These are phyloP conservation scores for Pestalotiopsis sp. DNA, from an alignment of 2,329 filamentous ascomycete genomes.

Conservation along the genomic window DNA sequence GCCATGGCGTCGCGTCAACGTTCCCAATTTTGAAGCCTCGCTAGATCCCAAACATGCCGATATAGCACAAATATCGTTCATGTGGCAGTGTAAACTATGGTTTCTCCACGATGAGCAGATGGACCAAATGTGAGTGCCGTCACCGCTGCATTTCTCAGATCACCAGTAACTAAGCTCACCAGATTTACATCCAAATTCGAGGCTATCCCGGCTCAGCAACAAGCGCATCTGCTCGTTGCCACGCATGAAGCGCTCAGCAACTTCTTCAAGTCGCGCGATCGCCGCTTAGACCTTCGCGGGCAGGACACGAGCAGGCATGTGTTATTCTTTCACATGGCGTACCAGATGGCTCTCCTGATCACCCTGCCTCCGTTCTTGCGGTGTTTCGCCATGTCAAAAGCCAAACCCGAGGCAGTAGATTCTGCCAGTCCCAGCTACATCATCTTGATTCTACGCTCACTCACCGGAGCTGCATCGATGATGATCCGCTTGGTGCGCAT, in stretches of 20 bases:
- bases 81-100: conserved; percentile 22
- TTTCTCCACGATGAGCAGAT: conserved; percentile 21
- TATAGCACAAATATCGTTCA: conserved; percentile 17
- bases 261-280: conserved; percentile 18
- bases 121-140: conserved; percentile 19
- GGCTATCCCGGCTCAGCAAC: conserved; percentile 18
- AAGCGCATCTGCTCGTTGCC: conserved; percentile 18
- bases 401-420: background rate
- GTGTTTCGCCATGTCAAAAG: conserved; percentile 14
- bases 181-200: conserved; percentile 20
- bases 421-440: conserved; percentile 12
- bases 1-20: conserved; percentile 20
- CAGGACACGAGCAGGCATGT: conserved; percentile 17
- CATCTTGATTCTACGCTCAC: conserved; percentile 17
- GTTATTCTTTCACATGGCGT: conserved; percentile 19
- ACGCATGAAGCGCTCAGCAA: conserved; percentile 19
- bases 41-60: conserved; percentile 15
- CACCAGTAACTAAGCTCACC: background rate
- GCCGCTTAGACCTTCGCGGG: conserved; percentile 14
- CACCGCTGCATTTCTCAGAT: background rate
- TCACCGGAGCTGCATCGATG: conserved; percentile 17
- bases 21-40: conserved; percentile 16
- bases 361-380: conserved; percentile 20
- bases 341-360: conserved; percentile 20
- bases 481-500: conserved; percentile 16